These are phyloP conservation scores for Chaetomium fimeti DNA, from an alignment of 495 filamentous ascomycete genomes.

Conservation along the genomic window DNA sequence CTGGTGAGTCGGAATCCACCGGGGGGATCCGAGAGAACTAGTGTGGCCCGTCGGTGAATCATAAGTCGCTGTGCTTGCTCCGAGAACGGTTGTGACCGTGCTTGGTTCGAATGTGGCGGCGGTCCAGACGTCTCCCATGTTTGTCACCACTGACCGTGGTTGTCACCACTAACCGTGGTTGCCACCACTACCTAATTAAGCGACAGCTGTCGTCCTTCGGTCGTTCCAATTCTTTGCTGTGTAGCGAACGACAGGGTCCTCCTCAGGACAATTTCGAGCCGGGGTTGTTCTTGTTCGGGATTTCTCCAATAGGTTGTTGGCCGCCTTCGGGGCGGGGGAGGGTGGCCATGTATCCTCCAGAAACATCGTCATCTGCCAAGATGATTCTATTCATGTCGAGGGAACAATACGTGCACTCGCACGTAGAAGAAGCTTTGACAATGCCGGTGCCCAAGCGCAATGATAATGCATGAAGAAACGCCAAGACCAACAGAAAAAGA, in stretches of 20 bases:
- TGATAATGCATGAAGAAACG: background rate
- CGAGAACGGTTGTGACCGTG: background rate
- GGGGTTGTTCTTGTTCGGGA: background rate
- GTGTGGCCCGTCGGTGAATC: too few relatives aligned
- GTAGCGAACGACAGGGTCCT: too few relatives aligned
- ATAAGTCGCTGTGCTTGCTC: too few relatives aligned
- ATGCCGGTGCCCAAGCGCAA: background rate
- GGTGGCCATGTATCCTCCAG: background rate
- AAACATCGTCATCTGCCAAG: background rate
- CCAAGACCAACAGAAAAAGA: slow-evolving; percentile 7
- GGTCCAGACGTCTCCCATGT: too few relatives aligned
- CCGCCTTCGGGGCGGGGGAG: background rate
- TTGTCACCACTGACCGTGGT: background rate
- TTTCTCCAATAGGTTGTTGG: background rate
- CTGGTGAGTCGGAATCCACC: background rate
- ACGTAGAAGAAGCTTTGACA: background rate
- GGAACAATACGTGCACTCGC: slow-evolving; percentile 11
- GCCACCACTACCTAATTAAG: too few relatives aligned
- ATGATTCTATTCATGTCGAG: background rate
- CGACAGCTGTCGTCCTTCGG: too few relatives aligned
- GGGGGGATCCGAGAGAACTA: too few relatives aligned
- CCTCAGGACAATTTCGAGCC: background rate
- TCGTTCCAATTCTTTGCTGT: too few relatives aligned
- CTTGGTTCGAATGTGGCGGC: too few relatives aligned
- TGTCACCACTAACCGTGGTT: too few relatives aligned